Evolutionary conservation across 768 basidiomycete species (phyloP).

Genomic region (Tricholoma terreum): DNA sequence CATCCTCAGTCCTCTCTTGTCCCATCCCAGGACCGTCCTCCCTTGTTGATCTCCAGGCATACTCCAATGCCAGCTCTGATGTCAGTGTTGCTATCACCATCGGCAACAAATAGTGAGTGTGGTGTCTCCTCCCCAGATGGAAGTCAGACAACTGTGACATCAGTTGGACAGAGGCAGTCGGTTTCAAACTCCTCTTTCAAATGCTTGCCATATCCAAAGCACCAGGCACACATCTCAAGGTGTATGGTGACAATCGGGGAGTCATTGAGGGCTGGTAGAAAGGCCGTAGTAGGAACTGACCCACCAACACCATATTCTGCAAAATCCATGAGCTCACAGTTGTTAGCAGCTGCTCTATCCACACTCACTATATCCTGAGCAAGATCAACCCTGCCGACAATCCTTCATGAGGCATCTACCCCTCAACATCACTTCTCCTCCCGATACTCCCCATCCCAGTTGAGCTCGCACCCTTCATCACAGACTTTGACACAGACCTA

Average conservation of each 20-base stretch:
- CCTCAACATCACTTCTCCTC: too few relatives aligned
- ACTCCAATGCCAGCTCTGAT: not conserved
- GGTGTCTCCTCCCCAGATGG: slow-evolving; percentile 31
- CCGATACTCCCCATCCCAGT: too few relatives aligned
- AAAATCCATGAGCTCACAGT: not conserved
- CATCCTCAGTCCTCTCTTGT: not conserved
- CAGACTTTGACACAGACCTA: too few relatives aligned
- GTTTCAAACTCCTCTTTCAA: slow-evolving; percentile 35
- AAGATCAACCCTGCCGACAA: too few relatives aligned
- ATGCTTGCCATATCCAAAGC: not conserved
- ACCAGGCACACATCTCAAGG: not conserved
- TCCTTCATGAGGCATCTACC: too few relatives aligned
- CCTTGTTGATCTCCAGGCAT: slow-evolving; percentile 26
- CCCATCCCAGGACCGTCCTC: slow-evolving; percentile 24
- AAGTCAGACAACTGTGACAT: slow-evolving; percentile 32
- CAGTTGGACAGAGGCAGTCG: slow-evolving; percentile 44
- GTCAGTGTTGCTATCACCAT: not conserved
- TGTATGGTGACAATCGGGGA: not conserved
- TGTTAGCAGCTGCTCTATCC: too few relatives aligned
- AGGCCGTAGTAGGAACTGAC: not conserved
- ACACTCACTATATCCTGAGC: too few relatives aligned
- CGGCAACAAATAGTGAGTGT: slow-evolving; percentile 27
- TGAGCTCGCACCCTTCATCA: too few relatives aligned
- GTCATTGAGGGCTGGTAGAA: not conserved
- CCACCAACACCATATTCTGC: not conserved